These are phyloP conservation scores for Lepiota brunneoincarnata DNA, from an alignment of 768 basidiomycete genomes.

Conservation along the genomic window DNA sequence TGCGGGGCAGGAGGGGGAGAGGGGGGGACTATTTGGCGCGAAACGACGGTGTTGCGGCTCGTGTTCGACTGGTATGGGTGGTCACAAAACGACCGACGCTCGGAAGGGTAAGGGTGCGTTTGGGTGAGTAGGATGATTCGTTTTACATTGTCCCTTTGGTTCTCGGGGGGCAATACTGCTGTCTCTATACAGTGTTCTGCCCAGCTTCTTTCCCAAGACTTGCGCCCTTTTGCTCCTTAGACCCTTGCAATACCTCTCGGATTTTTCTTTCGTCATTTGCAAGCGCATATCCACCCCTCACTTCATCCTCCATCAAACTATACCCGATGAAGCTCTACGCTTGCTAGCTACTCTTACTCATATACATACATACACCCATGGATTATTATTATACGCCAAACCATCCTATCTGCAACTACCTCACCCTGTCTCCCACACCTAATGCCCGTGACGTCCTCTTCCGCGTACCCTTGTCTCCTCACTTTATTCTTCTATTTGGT, in stretches of 20 bases:
- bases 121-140: conserved; percentile 1
- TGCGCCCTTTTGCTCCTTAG: not conserved
- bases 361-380: too few species aligned
- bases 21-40: not conserved
- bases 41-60: not conserved
- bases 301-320: too few species aligned
- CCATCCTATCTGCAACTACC: too few species aligned
- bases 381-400: too few species aligned
- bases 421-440: too few species aligned
- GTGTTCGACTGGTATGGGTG: not conserved
- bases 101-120: not conserved
- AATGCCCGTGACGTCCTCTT: too few species aligned
- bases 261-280: too few species aligned
- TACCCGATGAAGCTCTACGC: too few species aligned
- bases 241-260: not conserved
- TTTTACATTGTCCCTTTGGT: not conserved
- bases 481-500: too few species aligned
- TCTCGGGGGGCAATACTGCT: not conserved
- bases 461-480: too few species aligned
- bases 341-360: too few species aligned
- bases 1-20: not conserved
- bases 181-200: not conserved
- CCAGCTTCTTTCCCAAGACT: not conserved
- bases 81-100: not conserved
- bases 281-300: too few species aligned